phyloP scores from a whole-genome alignment of 2,329 filamentous ascomycete species.

The Neopestalotiopsis sp. region DNA sequence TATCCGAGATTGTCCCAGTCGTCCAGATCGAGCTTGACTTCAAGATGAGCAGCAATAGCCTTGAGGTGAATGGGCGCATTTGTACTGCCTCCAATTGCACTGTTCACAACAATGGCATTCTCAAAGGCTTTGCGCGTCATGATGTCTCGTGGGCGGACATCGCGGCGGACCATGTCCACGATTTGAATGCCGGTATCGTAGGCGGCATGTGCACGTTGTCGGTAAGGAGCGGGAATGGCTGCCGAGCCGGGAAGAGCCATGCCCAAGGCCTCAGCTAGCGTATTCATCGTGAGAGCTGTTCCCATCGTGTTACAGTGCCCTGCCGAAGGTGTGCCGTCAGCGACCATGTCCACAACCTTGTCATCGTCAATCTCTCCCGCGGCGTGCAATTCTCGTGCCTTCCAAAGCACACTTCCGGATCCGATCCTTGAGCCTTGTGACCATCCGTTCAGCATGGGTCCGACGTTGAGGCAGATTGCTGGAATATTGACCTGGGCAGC shows the following conservation, averaged over 20 bases:
- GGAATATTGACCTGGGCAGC: slow-evolving; percentile 58
- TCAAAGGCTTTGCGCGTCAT: slow-evolving; percentile 61
- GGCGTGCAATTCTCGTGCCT: slow-evolving; percentile 52
- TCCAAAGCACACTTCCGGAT: slow-evolving; percentile 53
- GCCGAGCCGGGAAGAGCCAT: slow-evolving; percentile 58
- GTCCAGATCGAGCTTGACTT: slow-evolving; percentile 54
- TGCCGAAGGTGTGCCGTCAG: slow-evolving; percentile 46
- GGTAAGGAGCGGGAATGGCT: slow-evolving; percentile 56
- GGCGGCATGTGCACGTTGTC: slow-evolving; percentile 51
- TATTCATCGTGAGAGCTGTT: slow-evolving; percentile 59
- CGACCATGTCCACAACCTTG: slow-evolving; percentile 51
- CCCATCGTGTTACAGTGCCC: slow-evolving; percentile 61
- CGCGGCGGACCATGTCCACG: slow-evolving; percentile 54
- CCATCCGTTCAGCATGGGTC: slow-evolving; percentile 58
- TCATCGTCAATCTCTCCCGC: slow-evolving; percentile 51
- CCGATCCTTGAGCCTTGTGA: slow-evolving; percentile 46
- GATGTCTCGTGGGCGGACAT: slow-evolving; percentile 58
- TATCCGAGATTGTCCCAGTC: slow-evolving; percentile 60
- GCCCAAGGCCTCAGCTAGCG: slow-evolving; percentile 56
- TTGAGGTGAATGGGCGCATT: slow-evolving; percentile 63
- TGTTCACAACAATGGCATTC: slow-evolving; percentile 60
- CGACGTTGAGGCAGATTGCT: slow-evolving; percentile 56
- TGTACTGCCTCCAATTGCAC: slow-evolving; percentile 61
- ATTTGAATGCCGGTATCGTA: slow-evolving; percentile 55
- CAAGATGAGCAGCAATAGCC: slow-evolving; percentile 59